A percentile compares a stretch with the other conserved stretches of the same genome.
phyloP scores from a whole-genome alignment of 2,329 filamentous ascomycete genomes.

The Colletotrichum ledebouriae region DNA sequence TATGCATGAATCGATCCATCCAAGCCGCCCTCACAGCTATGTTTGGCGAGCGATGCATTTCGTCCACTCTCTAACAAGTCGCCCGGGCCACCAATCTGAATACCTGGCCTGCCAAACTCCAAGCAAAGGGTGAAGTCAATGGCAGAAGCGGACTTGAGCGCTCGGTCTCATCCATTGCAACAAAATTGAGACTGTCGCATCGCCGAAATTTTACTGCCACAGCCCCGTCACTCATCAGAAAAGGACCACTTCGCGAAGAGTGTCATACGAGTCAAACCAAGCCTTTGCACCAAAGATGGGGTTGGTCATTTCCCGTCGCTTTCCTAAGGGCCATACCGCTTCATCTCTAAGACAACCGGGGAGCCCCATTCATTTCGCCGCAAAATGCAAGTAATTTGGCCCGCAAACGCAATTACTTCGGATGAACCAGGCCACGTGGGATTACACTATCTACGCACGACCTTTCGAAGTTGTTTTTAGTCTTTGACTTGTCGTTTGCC shows the following conservation, averaged over 20 bases:
- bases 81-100: not conserved
- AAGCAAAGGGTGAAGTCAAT: not conserved
- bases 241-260: slow-evolving; percentile 17
- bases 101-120: not conserved
- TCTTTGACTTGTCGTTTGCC: slow-evolving; percentile 5
- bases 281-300: slow-evolving; percentile 29
- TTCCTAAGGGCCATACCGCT: slow-evolving; percentile 23
- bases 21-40: not conserved
- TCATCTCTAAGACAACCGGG: slow-evolving; percentile 22
- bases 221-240: slow-evolving; percentile 28
- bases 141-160: not conserved
- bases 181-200: slow-evolving; percentile 20
- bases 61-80: too few species aligned
- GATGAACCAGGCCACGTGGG: slow-evolving; percentile 14
- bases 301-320: slow-evolving; percentile 33
- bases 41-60: not conserved
- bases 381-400: slow-evolving; percentile 1
- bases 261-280: slow-evolving; percentile 23
- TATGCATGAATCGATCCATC: not conserved
- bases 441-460: not conserved
- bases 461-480: not conserved
- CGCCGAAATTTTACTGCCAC: not conserved
- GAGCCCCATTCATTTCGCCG: slow-evolving; percentile 23
- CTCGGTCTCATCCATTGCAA: not conserved
- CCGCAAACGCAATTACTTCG: not conserved